These are phyloP conservation scores for Strobilomyces confusus DNA, from an alignment of 768 basidiomycete genomes.

Conservation along the genomic window DNA sequence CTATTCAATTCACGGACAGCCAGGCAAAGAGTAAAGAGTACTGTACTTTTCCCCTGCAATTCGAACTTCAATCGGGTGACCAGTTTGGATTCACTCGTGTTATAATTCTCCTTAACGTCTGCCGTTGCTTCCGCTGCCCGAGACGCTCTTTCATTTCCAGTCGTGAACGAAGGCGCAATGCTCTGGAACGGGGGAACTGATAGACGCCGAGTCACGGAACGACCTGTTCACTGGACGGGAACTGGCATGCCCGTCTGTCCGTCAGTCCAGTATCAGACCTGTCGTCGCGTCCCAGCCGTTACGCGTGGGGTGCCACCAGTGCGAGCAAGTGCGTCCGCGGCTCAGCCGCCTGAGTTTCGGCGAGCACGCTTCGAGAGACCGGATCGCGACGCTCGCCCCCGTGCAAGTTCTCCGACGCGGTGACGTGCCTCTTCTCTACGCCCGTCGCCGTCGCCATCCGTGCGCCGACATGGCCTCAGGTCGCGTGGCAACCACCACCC, in stretches of 20 bases:
- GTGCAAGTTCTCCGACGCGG: constrained; percentile 12
- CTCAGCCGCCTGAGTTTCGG: constrained; percentile 8
- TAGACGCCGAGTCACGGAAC: neutral
- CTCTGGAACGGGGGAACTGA: too few species aligned
- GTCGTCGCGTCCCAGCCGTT: constrained; percentile 5
- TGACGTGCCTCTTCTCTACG: too few species aligned
- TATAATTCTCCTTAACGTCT: neutral
- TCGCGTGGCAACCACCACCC: constrained; percentile 34
- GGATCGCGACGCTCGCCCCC: neutral
- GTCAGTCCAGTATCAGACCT: neutral
- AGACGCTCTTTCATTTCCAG: constrained; percentile 8
- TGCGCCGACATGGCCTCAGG: constrained; percentile 30
- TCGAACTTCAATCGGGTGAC: constrained; percentile 15
- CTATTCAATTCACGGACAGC: constrained; percentile 19
- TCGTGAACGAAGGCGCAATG: neutral
- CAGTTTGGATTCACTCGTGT: neutral
- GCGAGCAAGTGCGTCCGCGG: constrained; percentile 1
- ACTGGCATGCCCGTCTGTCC: constrained; percentile 15
- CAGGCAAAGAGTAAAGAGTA: constrained; percentile 29
- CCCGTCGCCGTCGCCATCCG: constrained; percentile 27
- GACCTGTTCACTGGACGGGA: too few species aligned
- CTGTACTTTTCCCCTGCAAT: constrained; percentile 27
- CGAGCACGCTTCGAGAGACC: neutral
- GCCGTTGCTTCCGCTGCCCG: neutral
- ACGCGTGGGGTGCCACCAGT: constrained; percentile 6